Conservation (phyloP, 2,329 filamentous ascomycete genomes). For the Clathrospora elynae region DNA sequence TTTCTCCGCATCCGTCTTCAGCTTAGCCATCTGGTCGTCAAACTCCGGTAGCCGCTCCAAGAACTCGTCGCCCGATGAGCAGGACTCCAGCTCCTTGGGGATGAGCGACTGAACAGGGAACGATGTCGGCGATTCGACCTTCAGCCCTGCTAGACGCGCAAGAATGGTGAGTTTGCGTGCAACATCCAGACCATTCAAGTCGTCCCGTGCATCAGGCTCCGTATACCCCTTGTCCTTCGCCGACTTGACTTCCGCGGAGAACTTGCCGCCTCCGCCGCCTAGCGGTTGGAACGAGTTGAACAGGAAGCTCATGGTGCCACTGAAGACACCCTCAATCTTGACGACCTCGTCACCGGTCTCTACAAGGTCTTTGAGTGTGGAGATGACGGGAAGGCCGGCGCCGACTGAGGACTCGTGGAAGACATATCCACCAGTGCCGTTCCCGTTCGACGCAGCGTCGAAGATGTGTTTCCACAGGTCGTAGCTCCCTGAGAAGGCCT, state of each 20-base stretch:
- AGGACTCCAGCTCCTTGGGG: slow-evolving; percentile 80
- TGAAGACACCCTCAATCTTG: slow-evolving; percentile 96
- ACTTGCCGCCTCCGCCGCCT: slow-evolving; percentile 74
- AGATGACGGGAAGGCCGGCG: slow-evolving; percentile 90
- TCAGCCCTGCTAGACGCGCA: slow-evolving; percentile 80
- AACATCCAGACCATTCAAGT: slow-evolving; percentile 86
- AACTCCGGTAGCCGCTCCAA: slow-evolving; percentile 78
- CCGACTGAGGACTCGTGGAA: slow-evolving; percentile 97
- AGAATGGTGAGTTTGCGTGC: slow-evolving; percentile 97
- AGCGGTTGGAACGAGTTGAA: slow-evolving; percentile 96
- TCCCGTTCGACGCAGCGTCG: slow-evolving; percentile 67
- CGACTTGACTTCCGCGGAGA: slow-evolving; percentile 89
- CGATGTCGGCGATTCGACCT: slow-evolving; percentile 79
- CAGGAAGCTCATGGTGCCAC: slow-evolving; percentile 95
- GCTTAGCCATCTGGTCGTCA: slow-evolving; percentile 85
- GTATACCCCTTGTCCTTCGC: slow-evolving; percentile 94
- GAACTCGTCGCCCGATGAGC: slow-evolving; percentile 81
- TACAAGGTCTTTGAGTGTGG: slow-evolving; percentile 90
- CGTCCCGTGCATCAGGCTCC: slow-evolving; percentile 84
- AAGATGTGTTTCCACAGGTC: slow-evolving; percentile 89
- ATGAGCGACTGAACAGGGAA: slow-evolving; percentile 96
- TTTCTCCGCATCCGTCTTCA: slow-evolving; percentile 82
- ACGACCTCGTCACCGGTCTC: slow-evolving; percentile 90
- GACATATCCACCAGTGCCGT: slow-evolving; percentile 71
- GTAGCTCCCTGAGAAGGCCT: slow-evolving; percentile 85